Evolutionary conservation across 2,329 filamentous ascomycete species (phyloP), one percentile per base, ranked within the genome.

Genomic region (Daldinia sp.): DNA sequence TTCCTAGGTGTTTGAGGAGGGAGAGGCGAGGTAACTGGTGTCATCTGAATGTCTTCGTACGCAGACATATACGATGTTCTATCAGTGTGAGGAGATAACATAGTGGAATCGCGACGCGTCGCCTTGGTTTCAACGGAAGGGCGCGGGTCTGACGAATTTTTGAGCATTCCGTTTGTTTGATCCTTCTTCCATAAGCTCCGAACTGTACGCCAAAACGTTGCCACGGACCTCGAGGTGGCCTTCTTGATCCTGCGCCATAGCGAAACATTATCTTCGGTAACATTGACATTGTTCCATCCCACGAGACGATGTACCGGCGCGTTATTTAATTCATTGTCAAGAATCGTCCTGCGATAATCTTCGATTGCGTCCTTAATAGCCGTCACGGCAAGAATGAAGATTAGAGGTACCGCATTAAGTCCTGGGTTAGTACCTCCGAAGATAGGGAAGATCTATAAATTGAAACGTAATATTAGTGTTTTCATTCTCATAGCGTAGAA

Each of bases 241-340:
- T 99, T 99, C 82, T 99, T 99, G 82, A 96, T 87, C 73, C 85
- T 89, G 75, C 96, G 90, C 96, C 96, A 99, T 30, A 88, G 44
- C 0, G 93, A 94, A 46, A 99, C 87, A 69, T 93, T 90, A 75
- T 98, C 95, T 73, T 94, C 92, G 42, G 92, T 89, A 13, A 94
- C 93, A 74, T 99, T 99, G 74, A 98, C 94, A 74, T 99, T 99
- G 73, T 91, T 87, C 90, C 93, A 98, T 70, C 94, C 91, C 12
- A 93, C 85, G 20, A 99, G 84, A 66, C 95, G 90, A 80, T 99
- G 95, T 9, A 98, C 93, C 0, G 94, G 93, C 2, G 96, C 96
- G 78, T 99, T 98, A 82, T 99, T 99, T 69, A 99, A 86, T 76
- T 97, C 92, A 72, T 91, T 97, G 78, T 99, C 96, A 48, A 98